A percentile compares a stretch with the other conserved stretches of the same genome.
These are phyloP conservation scores for Aspergillus affinis DNA, from an alignment of 495 filamentous ascomycete species.

Conservation along the genomic window DNA sequence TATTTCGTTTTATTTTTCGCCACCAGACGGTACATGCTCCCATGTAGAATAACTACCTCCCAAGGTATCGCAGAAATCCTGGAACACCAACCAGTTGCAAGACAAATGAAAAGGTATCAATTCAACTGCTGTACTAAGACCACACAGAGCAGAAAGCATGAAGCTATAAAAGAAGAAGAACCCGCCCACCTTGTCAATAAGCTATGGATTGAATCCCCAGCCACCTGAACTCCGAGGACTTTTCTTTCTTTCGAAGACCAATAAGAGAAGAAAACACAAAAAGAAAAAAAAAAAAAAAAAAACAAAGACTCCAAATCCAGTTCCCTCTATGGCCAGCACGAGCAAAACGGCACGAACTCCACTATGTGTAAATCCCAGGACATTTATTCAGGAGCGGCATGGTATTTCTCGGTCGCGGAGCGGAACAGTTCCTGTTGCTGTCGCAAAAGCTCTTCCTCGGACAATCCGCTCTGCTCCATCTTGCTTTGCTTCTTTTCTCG, in stretches of 20 bases:
- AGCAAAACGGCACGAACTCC: conserved; percentile 21
- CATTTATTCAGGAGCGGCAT: conserved; percentile 46
- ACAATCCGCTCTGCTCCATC: conserved; percentile 88
- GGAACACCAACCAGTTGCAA: neutral
- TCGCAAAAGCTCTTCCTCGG: conserved; percentile 81
- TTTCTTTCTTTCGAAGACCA: conserved; percentile 14
- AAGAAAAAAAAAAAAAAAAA: neutral
- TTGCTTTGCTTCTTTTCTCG: conserved; percentile 97
- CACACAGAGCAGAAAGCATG: neutral
- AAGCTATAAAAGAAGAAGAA: neutral
- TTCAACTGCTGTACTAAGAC: conserved; percentile 2
- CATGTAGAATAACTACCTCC: neutral
- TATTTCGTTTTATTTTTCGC: neutral
- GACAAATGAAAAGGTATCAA: neutral
- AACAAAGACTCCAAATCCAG: conserved; percentile 26
- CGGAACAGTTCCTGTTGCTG: conserved; percentile 91
- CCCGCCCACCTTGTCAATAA: conserved; percentile 4
- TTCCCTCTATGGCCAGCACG: conserved; percentile 43
- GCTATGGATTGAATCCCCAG: conserved; percentile 11
- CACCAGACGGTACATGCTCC: neutral
- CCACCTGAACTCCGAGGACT: conserved; percentile 19
- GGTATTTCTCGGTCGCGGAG: conserved; percentile 74
- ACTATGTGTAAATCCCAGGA: conserved; percentile 6
- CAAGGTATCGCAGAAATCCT: neutral
- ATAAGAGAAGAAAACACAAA: neutral